A percentile compares a stretch with the other conserved stretches of the same genome.
Evolutionary conservation across 164 flowering plant species (phyloP).

Genomic region (Nymphaea colorata): DNA sequence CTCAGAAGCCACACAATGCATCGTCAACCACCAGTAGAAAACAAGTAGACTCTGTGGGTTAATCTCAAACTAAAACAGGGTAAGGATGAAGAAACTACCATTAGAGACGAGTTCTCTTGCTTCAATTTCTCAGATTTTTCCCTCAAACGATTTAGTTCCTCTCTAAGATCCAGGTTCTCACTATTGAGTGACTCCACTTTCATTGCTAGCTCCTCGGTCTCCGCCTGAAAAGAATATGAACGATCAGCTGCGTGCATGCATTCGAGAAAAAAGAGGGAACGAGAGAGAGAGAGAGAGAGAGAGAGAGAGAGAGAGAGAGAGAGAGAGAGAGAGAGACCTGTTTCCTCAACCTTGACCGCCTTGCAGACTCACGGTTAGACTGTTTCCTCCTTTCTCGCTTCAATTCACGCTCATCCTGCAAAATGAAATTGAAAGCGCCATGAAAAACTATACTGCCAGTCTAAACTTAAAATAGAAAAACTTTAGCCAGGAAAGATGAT

Average conservation of each 20-base stretch:
- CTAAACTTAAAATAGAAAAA: too few relatives aligned
- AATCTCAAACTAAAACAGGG: neutral
- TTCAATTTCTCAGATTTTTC: slow-evolving; percentile 56
- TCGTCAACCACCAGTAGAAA: neutral
- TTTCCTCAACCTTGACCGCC: slow-evolving; percentile 91
- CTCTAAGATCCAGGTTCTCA: slow-evolving; percentile 59
- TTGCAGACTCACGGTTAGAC: slow-evolving; percentile 94
- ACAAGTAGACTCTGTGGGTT: too few relatives aligned
- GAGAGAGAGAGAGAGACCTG: slow-evolving; percentile 38
- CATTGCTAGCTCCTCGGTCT: slow-evolving; percentile 67
- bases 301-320: neutral
- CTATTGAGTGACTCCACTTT: slow-evolving; percentile 58
- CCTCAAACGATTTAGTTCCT: slow-evolving; percentile 44
- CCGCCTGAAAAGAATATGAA: slow-evolving; percentile 42
- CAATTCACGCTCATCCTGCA: slow-evolving; percentile 67
- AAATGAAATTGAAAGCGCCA: neutral
- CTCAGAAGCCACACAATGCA: neutral
- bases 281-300: neutral
- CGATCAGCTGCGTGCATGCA: neutral
- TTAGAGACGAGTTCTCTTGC: slow-evolving; percentile 46
- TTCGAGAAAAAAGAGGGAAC: neutral
- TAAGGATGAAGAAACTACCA: slow-evolving; percentile 28
- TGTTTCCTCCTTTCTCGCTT: slow-evolving; percentile 94
- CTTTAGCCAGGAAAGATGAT: too few relatives aligned
- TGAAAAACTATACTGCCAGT: too few relatives aligned